Conservation (phyloP, 73 alveolate genomes). For the Paramecium biaurelia region DNA sequence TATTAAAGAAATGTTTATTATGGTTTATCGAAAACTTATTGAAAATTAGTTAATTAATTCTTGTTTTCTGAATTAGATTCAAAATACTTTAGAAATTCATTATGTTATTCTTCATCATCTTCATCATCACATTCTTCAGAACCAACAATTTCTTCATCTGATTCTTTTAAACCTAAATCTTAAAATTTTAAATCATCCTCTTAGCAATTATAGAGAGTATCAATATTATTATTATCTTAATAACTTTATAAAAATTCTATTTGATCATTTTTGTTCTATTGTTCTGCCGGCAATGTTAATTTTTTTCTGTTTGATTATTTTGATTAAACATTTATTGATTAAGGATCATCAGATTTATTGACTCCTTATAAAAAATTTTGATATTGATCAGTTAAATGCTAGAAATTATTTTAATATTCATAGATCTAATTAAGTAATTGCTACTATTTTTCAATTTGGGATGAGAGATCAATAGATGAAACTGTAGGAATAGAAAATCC, state of each 20-base stretch:
- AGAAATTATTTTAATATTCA: not conserved
- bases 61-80: not conserved
- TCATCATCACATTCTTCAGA: not conserved
- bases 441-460: constrained; percentile 18
- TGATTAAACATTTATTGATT: not conserved
- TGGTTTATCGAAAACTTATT: not conserved
- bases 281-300: constrained; percentile 11
- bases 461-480: not conserved
- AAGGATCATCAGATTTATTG: not conserved
- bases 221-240: not conserved
- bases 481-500: not conserved
- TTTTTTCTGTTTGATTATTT: not conserved
- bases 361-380: not conserved
- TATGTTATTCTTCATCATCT: not conserved
- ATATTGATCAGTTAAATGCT: not conserved
- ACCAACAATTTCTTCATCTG: not conserved
- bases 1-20: no score
- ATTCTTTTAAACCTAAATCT: not conserved
- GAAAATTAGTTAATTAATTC: not conserved
- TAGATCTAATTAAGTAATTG: not conserved
- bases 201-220: not conserved
- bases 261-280: not conserved
- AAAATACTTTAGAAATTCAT: not conserved
- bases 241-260: not conserved
- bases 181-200: not conserved